Conservation (phyloP, 1,139 yeast species). For the Groenewaldozyma sp. region DNA sequence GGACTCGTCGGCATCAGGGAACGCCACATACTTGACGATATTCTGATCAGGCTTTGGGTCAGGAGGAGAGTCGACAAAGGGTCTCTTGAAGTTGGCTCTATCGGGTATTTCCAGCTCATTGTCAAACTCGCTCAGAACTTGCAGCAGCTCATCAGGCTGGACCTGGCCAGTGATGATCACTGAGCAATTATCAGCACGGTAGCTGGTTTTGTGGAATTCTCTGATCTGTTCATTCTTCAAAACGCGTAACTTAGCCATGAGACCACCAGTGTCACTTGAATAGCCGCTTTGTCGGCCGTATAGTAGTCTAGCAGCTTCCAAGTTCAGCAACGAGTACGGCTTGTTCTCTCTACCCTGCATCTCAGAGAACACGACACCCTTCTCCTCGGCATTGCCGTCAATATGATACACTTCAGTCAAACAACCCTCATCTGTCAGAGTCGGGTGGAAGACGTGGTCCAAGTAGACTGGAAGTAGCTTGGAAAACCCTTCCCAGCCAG, state of each 20-base stretch:
- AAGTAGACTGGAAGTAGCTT: constrained; percentile 77
- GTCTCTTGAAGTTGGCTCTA: constrained; percentile 39
- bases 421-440: constrained; percentile 83
- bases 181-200: constrained; percentile 78
- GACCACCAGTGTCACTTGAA: constrained; percentile 91
- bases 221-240: constrained; percentile 67
- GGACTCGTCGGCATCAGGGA: constrained; percentile 85
- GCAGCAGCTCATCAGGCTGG: constrained; percentile 61
- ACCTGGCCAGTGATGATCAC: constrained; percentile 77
- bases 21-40: constrained; percentile 47
- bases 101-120: constrained; percentile 39
- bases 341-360: constrained; percentile 91
- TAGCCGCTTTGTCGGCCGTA: constrained; percentile 64
- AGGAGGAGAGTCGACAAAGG: constrained; percentile 68
- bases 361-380: constrained; percentile 95
- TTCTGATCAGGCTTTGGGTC: constrained; percentile 34
- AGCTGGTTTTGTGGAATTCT: constrained; percentile 59
- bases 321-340: constrained; percentile 61
- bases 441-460: constrained; percentile 80
- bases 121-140: constrained; percentile 58
- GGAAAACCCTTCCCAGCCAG: constrained; percentile 95
- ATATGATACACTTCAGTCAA: constrained; percentile 91
- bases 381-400: constrained; percentile 84
- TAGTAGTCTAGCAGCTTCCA: constrained; percentile 53
- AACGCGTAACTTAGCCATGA: constrained; percentile 63